Base-by-base conservation (phyloP, 2,329 filamentous ascomycete species). In the Colletotrichum chlorophyti region DNA sequence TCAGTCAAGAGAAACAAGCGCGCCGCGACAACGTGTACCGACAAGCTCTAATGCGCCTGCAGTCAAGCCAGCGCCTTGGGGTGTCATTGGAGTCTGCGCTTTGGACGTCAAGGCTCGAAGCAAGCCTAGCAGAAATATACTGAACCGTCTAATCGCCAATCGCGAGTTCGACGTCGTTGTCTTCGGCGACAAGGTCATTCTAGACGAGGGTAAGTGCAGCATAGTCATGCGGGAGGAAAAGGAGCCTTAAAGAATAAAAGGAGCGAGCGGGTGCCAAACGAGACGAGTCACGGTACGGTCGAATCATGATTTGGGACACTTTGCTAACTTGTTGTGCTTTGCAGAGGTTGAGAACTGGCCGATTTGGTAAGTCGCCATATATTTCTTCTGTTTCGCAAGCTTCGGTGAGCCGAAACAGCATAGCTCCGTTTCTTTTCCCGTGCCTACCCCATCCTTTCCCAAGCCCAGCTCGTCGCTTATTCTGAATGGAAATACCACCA, bases 121-220 rank as follows among this genome's bases (percentile, higher is more conserved):
- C 80, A 98, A 98, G 74, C 95, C 95, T 1, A 97, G 94, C 70
- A 85, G 96, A 65, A 98, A 97, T 69, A 99, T 99, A 65, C 78
- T 99, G 59, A 98, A 96, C 69, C 87, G 93, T 47, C 82, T 99
- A 17, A 94, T 97, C 64, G 87, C 91, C 29, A 93, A 96, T 64
- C 86, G 89, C 46, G 94, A 98, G 66, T 98, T 99, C 69, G 94
- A 99, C 68, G 93, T 98, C 21, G 89, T 96, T 61, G 94, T 99
- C 11, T 99, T 99, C 77, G 96, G 95, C 43, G 95, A 99, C 78
- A 99, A 99, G 76, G 94, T 97, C 38, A 99, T 99, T 65, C 81
- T 99, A 31, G 95, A 99, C 69, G 95, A 99, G 83, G 84, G 84
- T 85, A 66, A 65, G 80, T 11, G 5, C 27, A 12, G 17, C 31